Percentiles rank a stretch among this genome's conserved stretches.
These are phyloP conservation scores for Kregervanrija fluxuum DNA, from an alignment of 805 yeast genomes.

Conservation along the genomic window DNA sequence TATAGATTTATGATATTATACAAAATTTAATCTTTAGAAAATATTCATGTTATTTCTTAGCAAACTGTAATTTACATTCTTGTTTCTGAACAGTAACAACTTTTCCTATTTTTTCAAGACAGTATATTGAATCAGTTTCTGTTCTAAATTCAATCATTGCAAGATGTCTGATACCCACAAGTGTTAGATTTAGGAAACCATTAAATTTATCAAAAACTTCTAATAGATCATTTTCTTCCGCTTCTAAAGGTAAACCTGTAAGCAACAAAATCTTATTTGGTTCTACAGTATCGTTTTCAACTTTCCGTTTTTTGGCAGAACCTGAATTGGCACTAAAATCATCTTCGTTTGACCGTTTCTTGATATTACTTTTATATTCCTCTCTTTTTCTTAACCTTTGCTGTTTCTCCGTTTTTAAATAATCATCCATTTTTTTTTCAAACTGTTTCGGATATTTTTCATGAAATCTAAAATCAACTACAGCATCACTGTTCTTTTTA, in stretches of 20 bases:
- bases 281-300: constrained; percentile 23
- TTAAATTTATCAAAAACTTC: constrained; percentile 39
- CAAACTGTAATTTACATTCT: constrained; percentile 24
- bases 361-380: constrained; percentile 5
- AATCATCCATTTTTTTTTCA: constrained; percentile 17
- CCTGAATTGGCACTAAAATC: constrained; percentile 3
- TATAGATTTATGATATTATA: not conserved
- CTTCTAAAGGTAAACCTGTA: constrained; percentile 50
- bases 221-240: constrained; percentile 34
- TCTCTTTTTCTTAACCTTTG: constrained; percentile 16
- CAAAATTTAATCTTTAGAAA: not conserved
- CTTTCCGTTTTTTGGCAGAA: constrained; percentile 9
- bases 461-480: constrained; percentile 6
- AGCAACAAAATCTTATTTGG: constrained; percentile 66
- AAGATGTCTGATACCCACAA: constrained; percentile 58
- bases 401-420: constrained; percentile 13
- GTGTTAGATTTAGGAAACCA: constrained; percentile 63
- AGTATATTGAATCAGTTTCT: constrained; percentile 38
- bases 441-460: constrained; percentile 4
- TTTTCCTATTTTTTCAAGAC: constrained; percentile 18
- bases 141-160: constrained; percentile 76
- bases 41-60: constrained; percentile 19
- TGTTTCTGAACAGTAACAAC: constrained; percentile 10
- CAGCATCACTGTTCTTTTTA: constrained; percentile 37
- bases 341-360: constrained; percentile 17